phyloP scores from a whole-genome alignment of 768 basidiomycete species.

The Rhodosporidiobolus odoratus region DNA sequence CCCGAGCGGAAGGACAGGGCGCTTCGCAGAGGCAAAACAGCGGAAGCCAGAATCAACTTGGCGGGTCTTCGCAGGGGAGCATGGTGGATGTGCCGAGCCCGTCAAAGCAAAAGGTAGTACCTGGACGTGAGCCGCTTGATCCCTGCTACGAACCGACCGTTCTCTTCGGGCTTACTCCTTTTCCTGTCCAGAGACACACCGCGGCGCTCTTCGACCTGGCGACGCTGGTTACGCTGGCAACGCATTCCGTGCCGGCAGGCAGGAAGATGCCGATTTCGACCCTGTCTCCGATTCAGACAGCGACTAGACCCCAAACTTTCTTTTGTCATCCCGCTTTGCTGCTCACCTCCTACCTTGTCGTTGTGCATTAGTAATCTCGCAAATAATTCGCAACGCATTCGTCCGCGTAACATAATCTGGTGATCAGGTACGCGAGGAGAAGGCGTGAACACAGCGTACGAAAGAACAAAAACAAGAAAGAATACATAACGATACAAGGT shows the following conservation, averaged over 20 bases:
- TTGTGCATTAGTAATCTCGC: background rate
- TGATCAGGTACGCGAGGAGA: background rate
- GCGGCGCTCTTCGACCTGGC: background rate
- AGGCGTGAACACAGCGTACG: background rate
- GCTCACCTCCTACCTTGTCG: background rate
- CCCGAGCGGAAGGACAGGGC: background rate
- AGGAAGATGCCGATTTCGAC: background rate
- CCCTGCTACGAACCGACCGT: background rate
- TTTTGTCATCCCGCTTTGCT: background rate
- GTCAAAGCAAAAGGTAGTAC: conserved; percentile 1
- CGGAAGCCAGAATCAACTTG: background rate
- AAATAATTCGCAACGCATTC: background rate
- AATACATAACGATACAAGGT: background rate
- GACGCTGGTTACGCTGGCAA: conserved; percentile 11
- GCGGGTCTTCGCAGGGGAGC: background rate
- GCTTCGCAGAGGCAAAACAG: background rate
- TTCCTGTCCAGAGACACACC: background rate
- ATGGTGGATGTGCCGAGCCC: background rate
- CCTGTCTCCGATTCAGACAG: background rate
- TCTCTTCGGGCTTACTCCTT: background rate
- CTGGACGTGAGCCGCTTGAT: background rate
- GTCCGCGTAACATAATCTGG: too few relatives aligned
- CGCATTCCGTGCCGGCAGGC: background rate
- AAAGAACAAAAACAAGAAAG: background rate
- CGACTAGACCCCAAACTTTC: background rate